Base-by-base conservation (phyloP, 805 yeast genomes). In the Yamadazyma kitorensis region DNA sequence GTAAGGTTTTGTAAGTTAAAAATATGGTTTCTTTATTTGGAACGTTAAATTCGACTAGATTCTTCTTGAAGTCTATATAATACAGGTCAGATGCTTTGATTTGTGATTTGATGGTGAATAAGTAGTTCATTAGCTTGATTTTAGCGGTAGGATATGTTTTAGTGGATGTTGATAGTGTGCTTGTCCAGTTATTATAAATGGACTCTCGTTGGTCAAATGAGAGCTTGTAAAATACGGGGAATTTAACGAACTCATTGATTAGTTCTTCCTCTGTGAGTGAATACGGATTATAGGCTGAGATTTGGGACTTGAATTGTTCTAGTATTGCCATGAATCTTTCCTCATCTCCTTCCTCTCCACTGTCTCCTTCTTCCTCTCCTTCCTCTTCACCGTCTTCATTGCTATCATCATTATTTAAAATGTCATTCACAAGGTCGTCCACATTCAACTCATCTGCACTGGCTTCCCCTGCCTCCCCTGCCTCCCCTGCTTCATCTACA, bases 241-340 rank as follows among this genome's bases (percentile, higher is more conserved):
- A 30, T 21, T 45, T 45, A 9, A 49, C 50, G 11, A 65, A 47
- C 14, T 59, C 55, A 2, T 43, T 30, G 5, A 62, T 43, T 8
- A 61, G 40, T 14, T 60, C 63, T 30, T 64, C 71, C 38, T 64
- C 67, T 0, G 64, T 52, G 17, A 67, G 31, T 31, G 48, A 51
- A 68, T 71, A 67, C 4, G 68, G 58, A 26, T 64, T 63, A 43
- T 51, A 63, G 14, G 49, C 24, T 5, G 66, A 57, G 13, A 66
- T 59, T 20, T 40, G 36, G 13, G 46, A 34, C 29, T 47, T 37
- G 32, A 48, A 47, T 13, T 27, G 29, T 22, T 64, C 57, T 5
- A 67, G 47, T 10, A 66, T 47, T 1, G 19, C 27, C 5, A 37
- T 37, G 43, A 65, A 65, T 5, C 48, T 52, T 13, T 23, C 25